phyloP scores from a whole-genome alignment of 371 early-diverging fungal genomes.

The Rhizopus delemar region DNA sequence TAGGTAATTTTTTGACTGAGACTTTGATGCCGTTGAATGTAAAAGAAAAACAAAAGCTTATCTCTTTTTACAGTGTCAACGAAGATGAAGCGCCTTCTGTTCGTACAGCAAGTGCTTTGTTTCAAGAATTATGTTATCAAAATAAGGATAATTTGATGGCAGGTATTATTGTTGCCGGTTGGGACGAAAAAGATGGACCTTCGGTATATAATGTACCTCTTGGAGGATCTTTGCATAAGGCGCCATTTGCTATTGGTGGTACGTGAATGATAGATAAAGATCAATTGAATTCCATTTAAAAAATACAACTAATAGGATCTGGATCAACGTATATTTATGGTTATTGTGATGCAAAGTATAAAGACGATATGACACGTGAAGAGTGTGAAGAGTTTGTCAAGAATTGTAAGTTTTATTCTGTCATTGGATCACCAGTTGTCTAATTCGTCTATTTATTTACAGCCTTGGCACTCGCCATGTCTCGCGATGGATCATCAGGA shows the following conservation, averaged over 20 bases:
- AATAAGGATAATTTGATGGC: slow-evolving; percentile 92
- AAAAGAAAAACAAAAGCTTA: not conserved
- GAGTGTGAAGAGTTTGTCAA: slow-evolving; percentile 95
- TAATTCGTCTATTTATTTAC: slow-evolving; percentile 3
- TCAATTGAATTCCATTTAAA: not conserved
- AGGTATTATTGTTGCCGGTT: slow-evolving; percentile 99
- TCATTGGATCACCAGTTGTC: not conserved
- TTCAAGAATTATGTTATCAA: slow-evolving; percentile 93
- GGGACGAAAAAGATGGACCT: slow-evolving; percentile 93
- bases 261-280: not conserved
- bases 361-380: slow-evolving; percentile 84
- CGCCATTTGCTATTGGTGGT: slow-evolving; percentile 96
- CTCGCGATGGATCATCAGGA: slow-evolving; percentile 98
- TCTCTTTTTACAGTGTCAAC: slow-evolving; percentile 63
- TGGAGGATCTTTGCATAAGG: slow-evolving; percentile 94
- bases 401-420: slow-evolving; percentile 67
- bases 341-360: slow-evolving; percentile 92
- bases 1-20: slow-evolving; percentile 52
- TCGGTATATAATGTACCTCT: slow-evolving; percentile 93
- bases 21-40: not conserved
- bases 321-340: slow-evolving; percentile 99
- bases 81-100: slow-evolving; percentile 88
- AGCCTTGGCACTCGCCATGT: slow-evolving; percentile 95
- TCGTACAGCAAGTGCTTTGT: slow-evolving; percentile 88
- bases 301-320: slow-evolving; percentile 60